These are phyloP conservation scores for Salix dunnii DNA, from an alignment of 345 rosid species.

Conservation along the genomic window DNA sequence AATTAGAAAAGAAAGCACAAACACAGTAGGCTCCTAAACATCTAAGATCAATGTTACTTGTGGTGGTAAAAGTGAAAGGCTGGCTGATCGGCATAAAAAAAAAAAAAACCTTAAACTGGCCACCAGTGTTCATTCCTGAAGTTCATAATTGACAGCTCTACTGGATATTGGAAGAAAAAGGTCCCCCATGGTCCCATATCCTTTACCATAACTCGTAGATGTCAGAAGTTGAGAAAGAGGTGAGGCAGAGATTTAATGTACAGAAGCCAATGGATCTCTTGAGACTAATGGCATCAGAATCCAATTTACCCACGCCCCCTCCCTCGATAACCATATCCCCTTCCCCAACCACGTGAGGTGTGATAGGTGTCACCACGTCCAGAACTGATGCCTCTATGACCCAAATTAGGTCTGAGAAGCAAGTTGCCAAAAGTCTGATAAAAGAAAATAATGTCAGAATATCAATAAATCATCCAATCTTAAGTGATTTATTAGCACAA, in stretches of 20 bases:
- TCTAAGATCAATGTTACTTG: background rate
- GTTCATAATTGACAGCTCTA: constrained; percentile 12
- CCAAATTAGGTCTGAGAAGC: constrained; percentile 16
- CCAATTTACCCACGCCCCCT: constrained; percentile 26
- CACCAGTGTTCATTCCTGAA: constrained; percentile 5
- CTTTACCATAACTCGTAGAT: constrained; percentile 5
- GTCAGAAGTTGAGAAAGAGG: constrained; percentile 3
- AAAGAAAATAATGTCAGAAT: background rate
- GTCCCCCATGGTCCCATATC: background rate
- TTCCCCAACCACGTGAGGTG: constrained; percentile 20
- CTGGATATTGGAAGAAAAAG: constrained; percentile 2
- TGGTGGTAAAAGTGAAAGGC: background rate
- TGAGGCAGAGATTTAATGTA: background rate
- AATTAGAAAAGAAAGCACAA: background rate
- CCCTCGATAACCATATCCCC: constrained; percentile 33
- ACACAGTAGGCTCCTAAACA: background rate
- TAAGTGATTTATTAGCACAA: background rate
- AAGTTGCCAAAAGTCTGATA: constrained; percentile 35
- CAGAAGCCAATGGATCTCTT: background rate
- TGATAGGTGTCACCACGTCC: constrained; percentile 19
- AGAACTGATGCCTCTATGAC: constrained; percentile 15
- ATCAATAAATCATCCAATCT: background rate
- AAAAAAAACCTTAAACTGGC: constrained; percentile 21
- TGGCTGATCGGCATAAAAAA: constrained; percentile 19
- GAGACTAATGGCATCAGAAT: constrained; percentile 13